phyloP scores from a whole-genome alignment of 2,329 filamentous ascomycete genomes.

The Xylaria hypoxylon region DNA sequence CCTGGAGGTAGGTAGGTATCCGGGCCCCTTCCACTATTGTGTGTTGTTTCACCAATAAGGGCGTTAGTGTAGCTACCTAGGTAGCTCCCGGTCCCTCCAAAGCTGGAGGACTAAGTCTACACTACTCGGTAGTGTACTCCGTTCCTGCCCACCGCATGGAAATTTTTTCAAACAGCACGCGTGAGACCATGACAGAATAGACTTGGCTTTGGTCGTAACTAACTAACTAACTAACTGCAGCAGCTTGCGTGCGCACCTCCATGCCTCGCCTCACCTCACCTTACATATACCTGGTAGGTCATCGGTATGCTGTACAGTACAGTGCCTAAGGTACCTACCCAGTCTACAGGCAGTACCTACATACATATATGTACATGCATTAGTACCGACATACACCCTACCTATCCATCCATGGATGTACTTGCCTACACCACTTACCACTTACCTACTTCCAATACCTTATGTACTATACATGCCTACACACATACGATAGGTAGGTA shows the following conservation, averaged over 20 bases:
- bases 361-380: not conserved
- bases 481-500: constrained; percentile 6
- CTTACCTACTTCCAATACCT: constrained; percentile 1
- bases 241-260: constrained; percentile 31
- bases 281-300: constrained; percentile 14
- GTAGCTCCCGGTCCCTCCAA: constrained; percentile 6
- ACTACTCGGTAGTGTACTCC: constrained; percentile 13
- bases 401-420: no score
- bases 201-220: constrained; percentile 31
- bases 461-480: not conserved
- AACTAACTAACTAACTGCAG: not conserved
- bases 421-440: not conserved
- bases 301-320: not conserved
- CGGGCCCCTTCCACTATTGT: constrained; percentile 9
- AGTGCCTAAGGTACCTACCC: constrained; percentile 5
- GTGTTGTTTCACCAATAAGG: no score
- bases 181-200: constrained; percentile 33
- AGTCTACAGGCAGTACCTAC: constrained; percentile 7
- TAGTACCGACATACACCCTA: no score
- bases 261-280: constrained; percentile 31
- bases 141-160: constrained; percentile 33
- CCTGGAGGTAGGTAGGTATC: constrained; percentile 22
- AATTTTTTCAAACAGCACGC: constrained; percentile 32
- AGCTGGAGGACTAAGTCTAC: constrained; percentile 3
- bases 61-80: not conserved